Percentiles rank a stretch among this genome's conserved stretches.
phyloP scores from a whole-genome alignment of 805 yeast genomes.

The Candida rishiriensis region DNA sequence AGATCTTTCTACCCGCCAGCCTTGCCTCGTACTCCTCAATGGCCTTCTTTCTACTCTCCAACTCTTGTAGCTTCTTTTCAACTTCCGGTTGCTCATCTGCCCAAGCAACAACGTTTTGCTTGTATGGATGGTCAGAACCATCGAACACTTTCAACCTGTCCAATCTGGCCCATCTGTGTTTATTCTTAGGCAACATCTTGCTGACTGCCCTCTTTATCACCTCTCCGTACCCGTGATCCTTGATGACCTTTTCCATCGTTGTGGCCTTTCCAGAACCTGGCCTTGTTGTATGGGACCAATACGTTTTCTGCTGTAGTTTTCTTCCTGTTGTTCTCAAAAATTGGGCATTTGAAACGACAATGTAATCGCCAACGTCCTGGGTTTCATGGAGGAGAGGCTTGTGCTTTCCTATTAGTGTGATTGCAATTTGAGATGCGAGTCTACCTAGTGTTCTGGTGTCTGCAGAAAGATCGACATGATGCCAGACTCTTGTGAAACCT shows the following conservation, averaged over 20 bases:
- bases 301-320: slow-evolving; percentile 72
- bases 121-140: slow-evolving; percentile 84
- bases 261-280: slow-evolving; percentile 86
- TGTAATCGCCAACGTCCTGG: slow-evolving; percentile 92
- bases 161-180: slow-evolving; percentile 70
- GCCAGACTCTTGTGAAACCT: slow-evolving; percentile 82
- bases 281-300: slow-evolving; percentile 83
- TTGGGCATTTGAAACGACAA: slow-evolving; percentile 91
- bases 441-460: slow-evolving; percentile 89
- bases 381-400: slow-evolving; percentile 82
- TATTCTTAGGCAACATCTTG: slow-evolving; percentile 94
- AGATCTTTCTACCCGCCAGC: slow-evolving; percentile 22
- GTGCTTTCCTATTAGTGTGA: slow-evolving; percentile 92
- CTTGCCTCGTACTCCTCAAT: slow-evolving; percentile 23
- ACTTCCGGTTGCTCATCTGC: slow-evolving; percentile 69
- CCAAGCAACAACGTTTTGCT: slow-evolving; percentile 75
- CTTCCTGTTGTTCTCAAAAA: slow-evolving; percentile 80
- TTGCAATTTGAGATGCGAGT: slow-evolving; percentile 83
- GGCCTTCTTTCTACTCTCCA: slow-evolving; percentile 27
- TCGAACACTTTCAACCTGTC: slow-evolving; percentile 84
- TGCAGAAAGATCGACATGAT: slow-evolving; percentile 83
- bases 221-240: slow-evolving; percentile 85
- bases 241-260: slow-evolving; percentile 73
- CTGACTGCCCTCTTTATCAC: slow-evolving; percentile 81
- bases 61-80: slow-evolving; percentile 36